These are phyloP conservation scores for Boechera stricta DNA, from an alignment of 345 rosid genomes.

Conservation along the genomic window DNA sequence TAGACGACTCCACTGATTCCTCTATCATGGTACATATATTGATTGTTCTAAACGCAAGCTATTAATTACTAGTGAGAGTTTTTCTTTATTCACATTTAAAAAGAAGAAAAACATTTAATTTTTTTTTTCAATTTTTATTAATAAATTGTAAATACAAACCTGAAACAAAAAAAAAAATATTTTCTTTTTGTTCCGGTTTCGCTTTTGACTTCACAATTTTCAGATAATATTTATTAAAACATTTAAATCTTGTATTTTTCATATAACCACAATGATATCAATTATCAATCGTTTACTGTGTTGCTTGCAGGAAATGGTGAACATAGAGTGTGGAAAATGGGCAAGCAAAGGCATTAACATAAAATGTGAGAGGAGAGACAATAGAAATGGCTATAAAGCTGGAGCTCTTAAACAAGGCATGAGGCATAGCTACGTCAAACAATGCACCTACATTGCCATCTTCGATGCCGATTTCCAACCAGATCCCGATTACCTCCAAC, in stretches of 20 bases:
- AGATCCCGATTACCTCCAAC: slow-evolving; percentile 55
- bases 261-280: neutral
- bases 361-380: slow-evolving; percentile 50
- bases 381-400: slow-evolving; percentile 64
- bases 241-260: neutral
- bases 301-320: slow-evolving; percentile 43
- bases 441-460: slow-evolving; percentile 55
- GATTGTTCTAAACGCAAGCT: neutral
- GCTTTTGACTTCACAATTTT: neutral
- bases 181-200: neutral
- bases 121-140: neutral
- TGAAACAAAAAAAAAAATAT: no score
- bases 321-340: slow-evolving; percentile 46
- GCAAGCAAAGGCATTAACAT: slow-evolving; percentile 48
- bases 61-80: neutral
- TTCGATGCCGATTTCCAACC: slow-evolving; percentile 69
- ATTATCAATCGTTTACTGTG: neutral
- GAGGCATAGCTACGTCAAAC: slow-evolving; percentile 61
- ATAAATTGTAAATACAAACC: neutral
- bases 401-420: slow-evolving; percentile 65
- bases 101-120: neutral
- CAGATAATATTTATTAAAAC: neutral
- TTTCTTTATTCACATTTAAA: neutral
- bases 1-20: slow-evolving; percentile 71
- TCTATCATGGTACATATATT: slow-evolving; percentile 50